Conservation (phyloP, 2,329 filamentous ascomycete species). For the Beauveria sp. region DNA sequence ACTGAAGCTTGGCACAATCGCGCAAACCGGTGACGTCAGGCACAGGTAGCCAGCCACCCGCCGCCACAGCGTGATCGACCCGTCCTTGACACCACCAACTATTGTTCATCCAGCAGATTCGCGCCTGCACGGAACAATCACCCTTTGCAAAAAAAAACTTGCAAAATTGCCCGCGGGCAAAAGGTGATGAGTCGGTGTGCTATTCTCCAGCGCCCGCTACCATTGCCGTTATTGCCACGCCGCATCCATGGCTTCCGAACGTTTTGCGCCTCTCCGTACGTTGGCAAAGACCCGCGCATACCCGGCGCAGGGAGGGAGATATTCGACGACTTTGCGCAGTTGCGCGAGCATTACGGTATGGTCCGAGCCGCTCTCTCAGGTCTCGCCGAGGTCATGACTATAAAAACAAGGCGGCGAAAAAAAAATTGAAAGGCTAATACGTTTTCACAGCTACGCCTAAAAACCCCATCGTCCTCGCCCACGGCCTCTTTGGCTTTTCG, state of each 20-base stretch:
- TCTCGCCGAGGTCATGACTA: background rate
- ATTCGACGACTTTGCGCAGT: conserved; percentile 37
- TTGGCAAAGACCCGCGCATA: conserved; percentile 31
- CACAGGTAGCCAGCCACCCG: background rate
- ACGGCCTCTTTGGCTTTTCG: conserved; percentile 57
- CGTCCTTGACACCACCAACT: background rate
- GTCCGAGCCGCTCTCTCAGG: background rate
- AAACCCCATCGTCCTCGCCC: conserved; percentile 56
- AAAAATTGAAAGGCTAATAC: background rate
- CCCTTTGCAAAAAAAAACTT: background rate
- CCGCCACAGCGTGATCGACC: background rate
- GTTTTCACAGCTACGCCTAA: conserved; percentile 42
- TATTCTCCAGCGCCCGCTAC: background rate
- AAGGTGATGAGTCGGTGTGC: background rate
- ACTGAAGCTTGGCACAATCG: background rate
- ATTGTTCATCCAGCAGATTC: background rate
- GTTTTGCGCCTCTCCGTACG: conserved; percentile 6
- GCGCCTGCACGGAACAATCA: too few species aligned
- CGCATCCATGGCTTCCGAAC: background rate
- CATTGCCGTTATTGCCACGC: background rate
- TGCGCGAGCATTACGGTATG: conserved; percentile 39
- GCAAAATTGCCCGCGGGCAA: background rate
- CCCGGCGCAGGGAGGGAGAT: conserved; percentile 34
- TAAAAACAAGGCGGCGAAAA: background rate
- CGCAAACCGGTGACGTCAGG: background rate